phyloP scores from a whole-genome alignment of 768 basidiomycete species.

The Boletus tomentosulus region DNA sequence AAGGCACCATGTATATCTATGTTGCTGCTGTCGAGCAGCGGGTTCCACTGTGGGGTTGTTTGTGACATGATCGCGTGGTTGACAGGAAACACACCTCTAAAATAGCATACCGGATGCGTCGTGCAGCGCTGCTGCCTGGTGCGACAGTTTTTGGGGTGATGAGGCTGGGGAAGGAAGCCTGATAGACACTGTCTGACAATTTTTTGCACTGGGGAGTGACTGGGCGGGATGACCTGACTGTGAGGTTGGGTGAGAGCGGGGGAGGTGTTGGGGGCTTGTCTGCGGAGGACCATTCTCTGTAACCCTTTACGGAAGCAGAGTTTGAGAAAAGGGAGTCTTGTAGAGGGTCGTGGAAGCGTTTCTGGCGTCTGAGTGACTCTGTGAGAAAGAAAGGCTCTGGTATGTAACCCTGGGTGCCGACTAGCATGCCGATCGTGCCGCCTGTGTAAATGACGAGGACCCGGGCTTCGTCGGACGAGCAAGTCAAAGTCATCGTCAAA shows the following conservation, averaged over 20 bases:
- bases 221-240: constrained; percentile 68
- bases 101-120: constrained; percentile 81
- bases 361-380: constrained; percentile 76
- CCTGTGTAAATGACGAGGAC: constrained; percentile 89
- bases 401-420: constrained; percentile 71
- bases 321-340: constrained; percentile 85
- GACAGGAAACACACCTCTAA: constrained; percentile 55
- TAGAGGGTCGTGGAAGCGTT: constrained; percentile 87
- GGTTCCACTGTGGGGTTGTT: constrained; percentile 61
- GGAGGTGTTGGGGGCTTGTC: constrained; percentile 3
- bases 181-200: constrained; percentile 62
- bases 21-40: constrained; percentile 85
- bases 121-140: constrained; percentile 55
- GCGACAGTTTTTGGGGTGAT: constrained; percentile 72
- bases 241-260: constrained; percentile 34
- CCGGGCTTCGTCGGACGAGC: constrained; percentile 60
- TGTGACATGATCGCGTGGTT: neutral
- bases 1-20: constrained; percentile 71
- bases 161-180: constrained; percentile 68
- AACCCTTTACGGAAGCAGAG: constrained; percentile 73
- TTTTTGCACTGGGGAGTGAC: constrained; percentile 41
- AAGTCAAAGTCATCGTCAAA: constrained; percentile 3
- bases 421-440: constrained; percentile 88
- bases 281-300: constrained; percentile 65
- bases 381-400: constrained; percentile 88